Percentiles rank a stretch among this genome's conserved stretches.
Evolutionary conservation across 331 rosid genomes (phyloP).

Genomic region (Arachis monticola): DNA sequence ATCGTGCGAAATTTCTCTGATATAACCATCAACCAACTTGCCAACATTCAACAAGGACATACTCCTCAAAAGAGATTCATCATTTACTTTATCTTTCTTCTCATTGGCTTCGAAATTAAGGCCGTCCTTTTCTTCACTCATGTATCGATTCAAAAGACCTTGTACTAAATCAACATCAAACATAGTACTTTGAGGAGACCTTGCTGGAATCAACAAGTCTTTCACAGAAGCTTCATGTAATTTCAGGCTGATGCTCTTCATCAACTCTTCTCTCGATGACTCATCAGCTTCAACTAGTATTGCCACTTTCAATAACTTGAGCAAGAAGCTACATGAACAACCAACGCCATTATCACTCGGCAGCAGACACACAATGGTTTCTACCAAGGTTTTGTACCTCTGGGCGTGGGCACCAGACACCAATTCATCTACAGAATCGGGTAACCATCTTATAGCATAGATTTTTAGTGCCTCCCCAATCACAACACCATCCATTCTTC

Average conservation of each 20-base stretch:
- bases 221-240: conserved; percentile 75
- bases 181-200: conserved; percentile 61
- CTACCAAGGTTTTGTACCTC: conserved; percentile 81
- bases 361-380: conserved; percentile 82
- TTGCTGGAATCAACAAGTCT: conserved; percentile 80
- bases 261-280: conserved; percentile 60
- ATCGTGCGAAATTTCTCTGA: conserved; percentile 74
- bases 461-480: conserved; percentile 93
- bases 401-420: conserved; percentile 73
- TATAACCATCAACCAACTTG: conserved; percentile 75
- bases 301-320: conserved; percentile 83
- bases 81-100: conserved; percentile 58
- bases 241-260: conserved; percentile 64
- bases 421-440: conserved; percentile 83
- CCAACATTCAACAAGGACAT: conserved; percentile 71
- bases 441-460: conserved; percentile 89
- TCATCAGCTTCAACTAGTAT: conserved; percentile 78
- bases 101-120: conserved; percentile 42
- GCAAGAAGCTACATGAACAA: conserved; percentile 83
- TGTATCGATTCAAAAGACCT: conserved; percentile 60
- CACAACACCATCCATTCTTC: conserved; percentile 90
- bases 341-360: conserved; percentile 67
- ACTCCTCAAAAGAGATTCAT: conserved; percentile 52
- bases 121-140: conserved; percentile 49
- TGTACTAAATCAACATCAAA: conserved; percentile 76